These are phyloP conservation scores for Ehretia macrophylla DNA, from an alignment of 257 asterid species.

Conservation along the genomic window DNA sequence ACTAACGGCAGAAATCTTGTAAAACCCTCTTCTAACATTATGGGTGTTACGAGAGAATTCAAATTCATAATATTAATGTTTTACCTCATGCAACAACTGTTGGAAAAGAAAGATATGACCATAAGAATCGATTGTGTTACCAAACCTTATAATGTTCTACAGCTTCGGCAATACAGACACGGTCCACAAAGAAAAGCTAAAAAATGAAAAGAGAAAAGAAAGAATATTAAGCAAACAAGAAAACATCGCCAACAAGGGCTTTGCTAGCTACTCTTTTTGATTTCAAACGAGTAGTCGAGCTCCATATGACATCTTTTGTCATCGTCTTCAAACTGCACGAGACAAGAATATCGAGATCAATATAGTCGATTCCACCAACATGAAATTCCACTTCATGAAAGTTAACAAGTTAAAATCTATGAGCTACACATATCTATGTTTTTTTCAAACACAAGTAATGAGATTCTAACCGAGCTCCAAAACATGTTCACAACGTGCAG, in stretches of 20 bases:
- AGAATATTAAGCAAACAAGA: no score
- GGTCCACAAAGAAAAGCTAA: neutral
- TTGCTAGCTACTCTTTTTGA: slow-evolving; percentile 37
- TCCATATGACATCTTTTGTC: slow-evolving; percentile 65
- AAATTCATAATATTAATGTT: no score
- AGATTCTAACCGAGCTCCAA: no score
- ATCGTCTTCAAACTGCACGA: slow-evolving; percentile 64
- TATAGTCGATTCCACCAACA: neutral
- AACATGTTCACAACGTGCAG: no score
- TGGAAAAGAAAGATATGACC: neutral
- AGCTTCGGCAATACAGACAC: neutral
- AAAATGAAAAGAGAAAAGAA: no score
- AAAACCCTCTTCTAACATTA: no score
- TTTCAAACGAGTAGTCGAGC: slow-evolving; percentile 63
- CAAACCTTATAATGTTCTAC: neutral
- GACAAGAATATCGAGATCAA: slow-evolving; percentile 5
- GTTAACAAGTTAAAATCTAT: neutral
- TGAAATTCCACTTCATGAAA: no score
- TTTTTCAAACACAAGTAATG: no score
- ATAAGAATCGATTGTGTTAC: neutral
- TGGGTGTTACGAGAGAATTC: no score
- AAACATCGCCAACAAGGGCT: neutral
- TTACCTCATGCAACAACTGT: no score
- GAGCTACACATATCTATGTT: no score
- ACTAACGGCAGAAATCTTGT: no score